A percentile compares a stretch with the other conserved stretches of the same genome.
These are phyloP conservation scores for Monosporascus sp. DNA, from an alignment of 2,329 filamentous ascomycete genomes.

Conservation along the genomic window DNA sequence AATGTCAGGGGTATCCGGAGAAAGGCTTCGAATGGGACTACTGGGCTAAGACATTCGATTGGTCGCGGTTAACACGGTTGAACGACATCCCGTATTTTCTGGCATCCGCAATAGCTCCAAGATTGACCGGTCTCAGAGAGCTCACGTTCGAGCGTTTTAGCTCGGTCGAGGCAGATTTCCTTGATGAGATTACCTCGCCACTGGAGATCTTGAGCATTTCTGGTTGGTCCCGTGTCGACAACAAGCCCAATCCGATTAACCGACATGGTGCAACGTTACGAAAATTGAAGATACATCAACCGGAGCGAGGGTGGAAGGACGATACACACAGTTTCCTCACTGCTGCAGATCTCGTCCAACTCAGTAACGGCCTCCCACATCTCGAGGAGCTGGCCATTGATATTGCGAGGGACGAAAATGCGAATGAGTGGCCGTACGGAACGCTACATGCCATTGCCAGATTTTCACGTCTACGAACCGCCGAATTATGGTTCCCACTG, in stretches of 20 bases:
- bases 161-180: background rate
- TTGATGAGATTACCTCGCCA: background rate
- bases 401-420: background rate
- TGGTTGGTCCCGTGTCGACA: background rate
- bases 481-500: background rate
- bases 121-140: background rate
- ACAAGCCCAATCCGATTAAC: background rate
- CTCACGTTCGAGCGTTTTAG: background rate
- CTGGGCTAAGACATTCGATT: background rate
- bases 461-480: background rate
- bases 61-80: background rate
- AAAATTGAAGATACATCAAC: background rate
- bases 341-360: constrained; percentile 1
- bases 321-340: background rate
- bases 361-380: background rate
- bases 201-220: background rate
- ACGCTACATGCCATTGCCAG: background rate
- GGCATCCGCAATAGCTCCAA: background rate
- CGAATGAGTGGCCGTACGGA: background rate
- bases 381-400: constrained; percentile 1
- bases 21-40: background rate
- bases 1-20: background rate
- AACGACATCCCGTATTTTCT: background rate
- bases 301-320: background rate
- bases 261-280: background rate